phyloP scores from a whole-genome alignment of 2,329 filamentous ascomycete species.

The Coniochaeta ligniaria region DNA sequence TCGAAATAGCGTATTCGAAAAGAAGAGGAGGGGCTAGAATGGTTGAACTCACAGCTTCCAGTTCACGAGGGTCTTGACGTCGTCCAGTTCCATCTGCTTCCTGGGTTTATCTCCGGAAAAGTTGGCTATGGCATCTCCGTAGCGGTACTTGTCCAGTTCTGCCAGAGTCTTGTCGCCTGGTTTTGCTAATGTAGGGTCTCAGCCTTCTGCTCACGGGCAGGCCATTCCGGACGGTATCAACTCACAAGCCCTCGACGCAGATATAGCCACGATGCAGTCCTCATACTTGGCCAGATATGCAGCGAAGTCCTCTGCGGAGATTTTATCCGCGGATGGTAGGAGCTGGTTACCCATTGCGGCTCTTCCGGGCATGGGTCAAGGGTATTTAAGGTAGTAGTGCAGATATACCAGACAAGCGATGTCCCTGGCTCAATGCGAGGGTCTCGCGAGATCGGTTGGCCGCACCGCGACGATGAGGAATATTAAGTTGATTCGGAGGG shows the following conservation, averaged over 20 bases:
- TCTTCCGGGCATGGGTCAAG: conserved; percentile 8
- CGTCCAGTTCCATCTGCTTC: conserved; percentile 42
- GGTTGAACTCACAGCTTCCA: conserved; percentile 59
- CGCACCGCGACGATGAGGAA: neutral
- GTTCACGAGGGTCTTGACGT: conserved; percentile 55
- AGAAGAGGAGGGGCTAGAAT: neutral
- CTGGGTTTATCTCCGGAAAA: conserved; percentile 31
- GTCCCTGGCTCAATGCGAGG: neutral
- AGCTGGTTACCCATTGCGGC: conserved; percentile 23
- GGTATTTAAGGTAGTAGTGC: conserved; percentile 4
- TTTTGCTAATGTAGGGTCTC: conserved; percentile 29
- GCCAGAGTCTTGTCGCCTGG: conserved; percentile 41
- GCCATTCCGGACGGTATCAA: neutral
- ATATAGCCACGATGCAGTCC: conserved; percentile 27
- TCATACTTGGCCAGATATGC: conserved; percentile 15
- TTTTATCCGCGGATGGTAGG: conserved; percentile 15
- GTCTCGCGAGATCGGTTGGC: neutral
- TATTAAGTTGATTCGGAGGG: neutral
- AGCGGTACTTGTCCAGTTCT: conserved; percentile 55
- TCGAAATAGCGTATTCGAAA: too few species aligned
- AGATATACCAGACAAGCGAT: neutral
- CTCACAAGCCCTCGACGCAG: conserved; percentile 36
- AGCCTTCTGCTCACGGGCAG: neutral
- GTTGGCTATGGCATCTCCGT: conserved; percentile 39
- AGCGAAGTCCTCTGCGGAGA: conserved; percentile 18